phyloP scores from a whole-genome alignment of 2,329 filamentous ascomycete genomes.

The Tolypocladium cylindrosporum region DNA sequence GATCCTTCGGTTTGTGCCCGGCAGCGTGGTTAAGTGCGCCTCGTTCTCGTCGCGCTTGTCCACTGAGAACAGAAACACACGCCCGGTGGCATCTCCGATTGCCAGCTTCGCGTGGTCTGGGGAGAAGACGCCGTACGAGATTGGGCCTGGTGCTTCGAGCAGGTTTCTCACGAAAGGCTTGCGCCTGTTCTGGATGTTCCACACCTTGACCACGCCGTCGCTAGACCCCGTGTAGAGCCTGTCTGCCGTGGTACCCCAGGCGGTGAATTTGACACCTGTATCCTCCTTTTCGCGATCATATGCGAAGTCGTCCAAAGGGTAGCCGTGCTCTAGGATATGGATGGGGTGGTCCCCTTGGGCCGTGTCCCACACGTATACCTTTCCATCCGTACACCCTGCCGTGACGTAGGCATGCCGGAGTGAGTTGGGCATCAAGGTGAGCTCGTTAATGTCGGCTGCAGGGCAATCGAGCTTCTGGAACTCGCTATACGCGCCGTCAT shows the following conservation, averaged over 20 bases:
- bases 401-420: slow-evolving; percentile 41
- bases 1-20: slow-evolving; percentile 22
- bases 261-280: slow-evolving; percentile 52
- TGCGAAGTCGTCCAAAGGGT: slow-evolving; percentile 26
- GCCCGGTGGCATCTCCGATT: slow-evolving; percentile 51
- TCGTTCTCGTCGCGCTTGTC: slow-evolving; percentile 31
- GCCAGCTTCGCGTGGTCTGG: slow-evolving; percentile 43
- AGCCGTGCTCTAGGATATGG: slow-evolving; percentile 44
- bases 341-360: slow-evolving; percentile 43
- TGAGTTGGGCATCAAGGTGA: slow-evolving; percentile 49
- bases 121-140: slow-evolving; percentile 50
- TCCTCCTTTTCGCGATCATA: slow-evolving; percentile 44
- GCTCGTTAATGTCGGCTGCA: slow-evolving; percentile 52
- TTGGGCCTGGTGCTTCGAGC: slow-evolving; percentile 43
- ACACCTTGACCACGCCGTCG: slow-evolving; percentile 52
- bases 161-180: slow-evolving; percentile 41
- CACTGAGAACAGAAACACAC: slow-evolving; percentile 44
- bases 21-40: slow-evolving; percentile 24
- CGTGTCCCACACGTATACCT: slow-evolving; percentile 55
- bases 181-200: slow-evolving; percentile 42
- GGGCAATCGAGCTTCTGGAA: slow-evolving; percentile 48
- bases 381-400: slow-evolving; percentile 51
- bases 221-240: slow-evolving; percentile 55
- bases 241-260: slow-evolving; percentile 47
- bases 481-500: slow-evolving; percentile 25